Evolutionary conservation across 805 yeast genomes (phyloP), one percentile per base, ranked within the genome.

Genomic region (Cyberlindnera lachancei): DNA sequence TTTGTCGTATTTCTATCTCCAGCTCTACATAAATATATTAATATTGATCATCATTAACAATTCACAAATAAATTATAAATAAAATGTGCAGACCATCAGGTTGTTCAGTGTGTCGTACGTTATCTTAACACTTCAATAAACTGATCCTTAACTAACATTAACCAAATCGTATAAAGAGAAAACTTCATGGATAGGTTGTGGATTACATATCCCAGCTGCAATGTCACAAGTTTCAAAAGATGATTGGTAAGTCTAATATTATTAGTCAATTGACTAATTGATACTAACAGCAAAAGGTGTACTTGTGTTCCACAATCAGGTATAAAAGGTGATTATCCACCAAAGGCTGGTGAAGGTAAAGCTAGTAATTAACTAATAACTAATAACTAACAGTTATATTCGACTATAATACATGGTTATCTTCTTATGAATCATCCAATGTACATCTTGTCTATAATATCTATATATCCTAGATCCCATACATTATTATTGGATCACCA

Each of bases 111-210:
- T 42, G 46, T 37, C 31, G 46, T 42, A 34, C 13, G 46, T 42
- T 6, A 4, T 4, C 15, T 14, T 19, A 16, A 11, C 13, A n/a
- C 20, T 17, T 18, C 12, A 7, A 14, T 14, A 25, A 10, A 10
- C 16, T 12, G 18, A 12, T 25, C 11, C 12, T 6, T 15, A 20
- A 14, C 4, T 4, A 23, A 13, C 23, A 24, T 28, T 32, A 31
- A 30, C 29, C 34, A 20, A 7, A 7, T n/a, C 6, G 14, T 15
- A 3, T 4, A 16, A 21, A 37, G 47, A 15, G 18, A 43, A 43
- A 22, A 13, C 31, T 19, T 17, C 48, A 4, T 43, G 48, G 48
- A 33, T 36, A 14, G 45, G 48, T 4, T 41, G 48, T 28, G 48
- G 48, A 7, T 21, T 31, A 11, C 48, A 43, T 25, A 31, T 43